Percentiles rank a stretch among this genome's conserved stretches.
Conservation (phyloP, 2,329 filamentous ascomycete genomes). For the Triangularia setosa region DNA sequence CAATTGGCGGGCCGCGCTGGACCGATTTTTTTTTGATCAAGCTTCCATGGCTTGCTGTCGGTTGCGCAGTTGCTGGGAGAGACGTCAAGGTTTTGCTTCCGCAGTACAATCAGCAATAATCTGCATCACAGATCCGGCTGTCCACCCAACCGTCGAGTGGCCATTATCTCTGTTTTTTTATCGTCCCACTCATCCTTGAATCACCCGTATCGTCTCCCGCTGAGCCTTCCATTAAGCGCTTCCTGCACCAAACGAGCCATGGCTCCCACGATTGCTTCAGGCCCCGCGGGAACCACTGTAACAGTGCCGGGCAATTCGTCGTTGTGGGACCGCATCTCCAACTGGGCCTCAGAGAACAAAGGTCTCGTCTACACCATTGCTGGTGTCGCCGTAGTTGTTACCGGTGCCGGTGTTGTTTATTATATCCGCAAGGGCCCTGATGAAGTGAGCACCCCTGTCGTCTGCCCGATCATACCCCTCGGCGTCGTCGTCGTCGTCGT, state of each 20-base stretch:
- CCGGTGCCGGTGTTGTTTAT: slow-evolving; percentile 87
- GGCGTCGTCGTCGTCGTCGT: not conserved
- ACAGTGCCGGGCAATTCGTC: slow-evolving; percentile 59
- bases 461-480: not conserved
- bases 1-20: slow-evolving; percentile 8
- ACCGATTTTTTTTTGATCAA: slow-evolving; percentile 22
- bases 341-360: slow-evolving; percentile 95
- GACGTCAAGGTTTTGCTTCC: not conserved
- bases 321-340: slow-evolving; percentile 84
- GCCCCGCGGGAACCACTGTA: slow-evolving; percentile 44
- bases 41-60: not conserved
- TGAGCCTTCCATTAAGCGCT: not conserved
- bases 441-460: slow-evolving; percentile 38
- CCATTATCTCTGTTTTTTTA: not conserved
- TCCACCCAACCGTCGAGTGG: not conserved
- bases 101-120: not conserved
- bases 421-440: slow-evolving; percentile 63
- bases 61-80: not conserved
- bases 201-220: not conserved
- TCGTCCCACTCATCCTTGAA: not conserved
- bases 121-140: not conserved
- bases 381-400: slow-evolving; percentile 86
- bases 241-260: slow-evolving; percentile 30
- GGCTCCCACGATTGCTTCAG: slow-evolving; percentile 42
- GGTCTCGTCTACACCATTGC: slow-evolving; percentile 93